Conservation (phyloP, 1,139 yeast species). For the Kodamaea fungicola region DNA sequence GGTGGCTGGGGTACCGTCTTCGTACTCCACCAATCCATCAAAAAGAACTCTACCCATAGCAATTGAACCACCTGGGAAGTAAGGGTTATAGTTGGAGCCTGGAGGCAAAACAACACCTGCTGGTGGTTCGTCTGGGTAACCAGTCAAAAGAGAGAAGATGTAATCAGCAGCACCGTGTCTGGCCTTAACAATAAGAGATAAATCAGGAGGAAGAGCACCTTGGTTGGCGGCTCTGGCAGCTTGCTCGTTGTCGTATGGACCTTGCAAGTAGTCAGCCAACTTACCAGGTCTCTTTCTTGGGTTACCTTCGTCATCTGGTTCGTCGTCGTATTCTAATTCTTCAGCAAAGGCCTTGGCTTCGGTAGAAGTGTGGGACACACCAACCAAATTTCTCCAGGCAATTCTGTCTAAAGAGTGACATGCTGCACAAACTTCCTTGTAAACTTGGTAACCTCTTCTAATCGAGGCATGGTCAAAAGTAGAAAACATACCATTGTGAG, state of each 20-base stretch:
- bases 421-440: conserved; percentile 98
- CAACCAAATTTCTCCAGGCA: conserved; percentile 98
- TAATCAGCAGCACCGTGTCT: conserved; percentile 98
- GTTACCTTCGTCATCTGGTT: conserved; percentile 99
- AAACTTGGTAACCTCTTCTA: conserved; percentile 99
- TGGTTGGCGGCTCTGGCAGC: conserved; percentile 99
- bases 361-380: conserved; percentile 87
- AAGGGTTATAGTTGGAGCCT: conserved; percentile 97
- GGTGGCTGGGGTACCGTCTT: conserved; percentile 98
- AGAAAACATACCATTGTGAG: conserved; percentile 88
- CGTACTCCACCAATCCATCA: conserved; percentile 96
- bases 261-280: conserved; percentile 91
- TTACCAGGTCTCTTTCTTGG: conserved; percentile 99
- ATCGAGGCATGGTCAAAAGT: conserved; percentile 95
- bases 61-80: conserved; percentile 99
- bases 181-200: conserved; percentile 95
- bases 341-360: conserved; percentile 95
- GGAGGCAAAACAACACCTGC: conserved; percentile 93
- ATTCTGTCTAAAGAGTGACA: conserved; percentile 97
- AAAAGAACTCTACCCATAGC: conserved; percentile 99
- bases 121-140: conserved; percentile 98
- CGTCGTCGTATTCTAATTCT: conserved; percentile 97
- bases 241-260: conserved; percentile 95
- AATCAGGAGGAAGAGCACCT: conserved; percentile 98
- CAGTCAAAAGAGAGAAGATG: conserved; percentile 91